phyloP scores from a whole-genome alignment of 2,329 filamentous ascomycete genomes.

The Fusarium longipes region DNA sequence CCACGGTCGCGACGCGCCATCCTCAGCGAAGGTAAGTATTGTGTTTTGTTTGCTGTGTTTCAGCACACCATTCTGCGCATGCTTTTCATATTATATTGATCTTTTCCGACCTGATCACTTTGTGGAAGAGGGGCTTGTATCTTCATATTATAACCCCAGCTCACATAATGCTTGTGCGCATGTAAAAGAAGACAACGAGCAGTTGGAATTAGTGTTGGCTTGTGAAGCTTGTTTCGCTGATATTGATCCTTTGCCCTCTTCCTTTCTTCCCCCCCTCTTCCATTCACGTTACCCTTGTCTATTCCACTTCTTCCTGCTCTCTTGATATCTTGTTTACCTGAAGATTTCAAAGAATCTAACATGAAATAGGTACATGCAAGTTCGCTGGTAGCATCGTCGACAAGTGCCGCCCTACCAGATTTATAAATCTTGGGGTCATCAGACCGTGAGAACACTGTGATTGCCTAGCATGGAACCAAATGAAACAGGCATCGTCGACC shows the following conservation, averaged over 20 bases:
- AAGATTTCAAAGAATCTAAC: slow-evolving; percentile 17
- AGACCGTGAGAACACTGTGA: slow-evolving; percentile 25
- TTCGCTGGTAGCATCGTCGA: background rate
- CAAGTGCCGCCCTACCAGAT: slow-evolving; percentile 3
- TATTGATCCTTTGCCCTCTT: slow-evolving; percentile 1
- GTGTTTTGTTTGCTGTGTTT: slow-evolving; percentile 12
- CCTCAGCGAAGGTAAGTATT: slow-evolving; percentile 32
- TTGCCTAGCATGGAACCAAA: slow-evolving; percentile 22
- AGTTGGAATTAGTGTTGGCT: background rate
- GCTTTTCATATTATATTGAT: slow-evolving; percentile 2
- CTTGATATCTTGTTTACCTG: no score
- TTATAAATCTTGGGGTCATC: slow-evolving; percentile 34
- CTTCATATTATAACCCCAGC: background rate
- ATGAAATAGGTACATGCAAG: background rate
- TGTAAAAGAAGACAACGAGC: slow-evolving; percentile 6
- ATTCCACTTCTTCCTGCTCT: background rate
- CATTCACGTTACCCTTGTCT: background rate
- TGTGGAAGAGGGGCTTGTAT: background rate
- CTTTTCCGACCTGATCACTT: background rate
- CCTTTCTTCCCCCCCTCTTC: background rate
- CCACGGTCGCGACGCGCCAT: slow-evolving; percentile 32
- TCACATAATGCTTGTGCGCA: background rate
- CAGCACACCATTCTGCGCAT: background rate
- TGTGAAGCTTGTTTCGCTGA: slow-evolving; percentile 11
- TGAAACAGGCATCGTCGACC: slow-evolving; percentile 59